Conservation (phyloP, 768 basidiomycete genomes). For the Leccinellum luteum region DNA sequence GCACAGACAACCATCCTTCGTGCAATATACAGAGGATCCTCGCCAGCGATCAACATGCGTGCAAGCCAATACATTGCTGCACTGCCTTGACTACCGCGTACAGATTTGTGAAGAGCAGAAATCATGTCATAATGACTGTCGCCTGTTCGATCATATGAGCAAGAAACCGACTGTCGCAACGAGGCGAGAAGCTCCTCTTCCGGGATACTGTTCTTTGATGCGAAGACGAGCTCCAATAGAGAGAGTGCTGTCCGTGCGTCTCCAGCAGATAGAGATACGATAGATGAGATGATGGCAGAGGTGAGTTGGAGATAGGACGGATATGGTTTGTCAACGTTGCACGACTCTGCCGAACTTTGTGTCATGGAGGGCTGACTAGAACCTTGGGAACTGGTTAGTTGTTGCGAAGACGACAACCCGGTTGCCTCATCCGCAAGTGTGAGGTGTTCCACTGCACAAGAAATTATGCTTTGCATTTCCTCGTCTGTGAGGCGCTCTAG, state of each 20-base stretch:
- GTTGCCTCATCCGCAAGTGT: slow-evolving; percentile 14
- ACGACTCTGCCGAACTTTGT: slow-evolving; percentile 20
- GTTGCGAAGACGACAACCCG: slow-evolving; percentile 1
- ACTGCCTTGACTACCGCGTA: slow-evolving; percentile 71
- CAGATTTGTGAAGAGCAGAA: slow-evolving; percentile 79
- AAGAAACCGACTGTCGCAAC: slow-evolving; percentile 60
- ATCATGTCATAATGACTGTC: slow-evolving; percentile 82
- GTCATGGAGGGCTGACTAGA: slow-evolving; percentile 13
- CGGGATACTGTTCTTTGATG: slow-evolving; percentile 36
- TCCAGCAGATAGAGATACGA: slow-evolving; percentile 56
- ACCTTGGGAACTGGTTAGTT: slow-evolving; percentile 16
- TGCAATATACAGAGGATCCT: slow-evolving; percentile 77
- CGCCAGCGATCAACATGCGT: slow-evolving; percentile 76
- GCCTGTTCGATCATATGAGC: slow-evolving; percentile 72
- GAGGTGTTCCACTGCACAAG: slow-evolving; percentile 45
- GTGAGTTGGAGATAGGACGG: slow-evolving; percentile 41
- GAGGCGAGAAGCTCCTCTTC: slow-evolving; percentile 53
- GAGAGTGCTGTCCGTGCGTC: slow-evolving; percentile 80
- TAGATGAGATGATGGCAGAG: slow-evolving; percentile 42
- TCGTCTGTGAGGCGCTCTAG: slow-evolving; percentile 64
- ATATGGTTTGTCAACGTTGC: slow-evolving; percentile 16
- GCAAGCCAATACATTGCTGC: slow-evolving; percentile 90
- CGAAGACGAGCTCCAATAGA: slow-evolving; percentile 67
- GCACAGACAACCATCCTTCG: slow-evolving; percentile 76
- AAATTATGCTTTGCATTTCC: slow-evolving; percentile 58